phyloP scores from a whole-genome alignment of 345 rosid species.

The Moricandia arvensis region DNA sequence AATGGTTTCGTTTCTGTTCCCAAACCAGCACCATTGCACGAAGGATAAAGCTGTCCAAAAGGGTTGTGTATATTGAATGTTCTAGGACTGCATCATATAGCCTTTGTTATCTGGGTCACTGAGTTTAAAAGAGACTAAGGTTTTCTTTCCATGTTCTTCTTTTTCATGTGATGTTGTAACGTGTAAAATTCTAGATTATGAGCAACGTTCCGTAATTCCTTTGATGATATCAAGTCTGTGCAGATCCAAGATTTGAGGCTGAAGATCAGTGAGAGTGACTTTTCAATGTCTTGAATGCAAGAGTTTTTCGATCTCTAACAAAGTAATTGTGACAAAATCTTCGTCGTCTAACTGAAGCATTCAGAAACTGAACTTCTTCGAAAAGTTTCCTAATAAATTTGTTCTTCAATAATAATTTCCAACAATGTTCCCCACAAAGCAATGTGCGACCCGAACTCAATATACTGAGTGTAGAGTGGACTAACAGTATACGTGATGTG shows the following conservation, averaged over 20 bases:
- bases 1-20: neutral
- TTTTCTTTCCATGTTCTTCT: neutral
- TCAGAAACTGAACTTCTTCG: neutral
- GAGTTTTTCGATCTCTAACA: neutral
- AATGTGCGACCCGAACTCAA: neutral
- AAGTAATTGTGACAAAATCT: neutral
- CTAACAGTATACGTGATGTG: too few relatives aligned
- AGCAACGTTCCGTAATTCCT: neutral
- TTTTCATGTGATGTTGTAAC: neutral
- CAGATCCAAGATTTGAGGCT: too few relatives aligned
- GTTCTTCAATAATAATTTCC: neutral
- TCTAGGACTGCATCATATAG: neutral
- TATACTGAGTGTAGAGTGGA: neutral
- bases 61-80: neutral
- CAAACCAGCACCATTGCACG: neutral
- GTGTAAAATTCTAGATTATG: too few relatives aligned
- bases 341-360: neutral
- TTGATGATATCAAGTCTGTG: neutral
- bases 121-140: neutral
- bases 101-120: neutral
- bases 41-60: neutral
- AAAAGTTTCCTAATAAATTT: neutral
- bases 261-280: neutral
- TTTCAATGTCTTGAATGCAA: neutral
- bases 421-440: neutral